phyloP scores from a whole-genome alignment of 306 rosid genomes.

The Oxytropis ochrocephala region DNA sequence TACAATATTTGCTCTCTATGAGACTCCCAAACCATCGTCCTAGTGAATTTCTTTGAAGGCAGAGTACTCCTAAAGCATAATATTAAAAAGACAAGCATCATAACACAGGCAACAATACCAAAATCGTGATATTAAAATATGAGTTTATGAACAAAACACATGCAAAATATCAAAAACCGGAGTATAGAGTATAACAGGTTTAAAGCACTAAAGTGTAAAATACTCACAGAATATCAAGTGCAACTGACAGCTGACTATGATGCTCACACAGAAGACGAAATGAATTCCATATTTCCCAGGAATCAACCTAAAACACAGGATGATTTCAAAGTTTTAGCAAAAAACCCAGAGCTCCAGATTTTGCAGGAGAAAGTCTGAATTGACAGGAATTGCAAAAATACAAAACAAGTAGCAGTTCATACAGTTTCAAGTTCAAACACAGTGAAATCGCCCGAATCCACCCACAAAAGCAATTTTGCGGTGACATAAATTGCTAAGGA shows the following conservation, averaged over 20 bases:
- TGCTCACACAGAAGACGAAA: constrained; percentile 37
- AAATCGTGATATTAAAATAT: neutral
- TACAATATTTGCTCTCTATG: constrained; percentile 72
- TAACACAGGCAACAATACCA: neutral
- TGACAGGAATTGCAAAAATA: too few species aligned
- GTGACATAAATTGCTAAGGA: too few species aligned
- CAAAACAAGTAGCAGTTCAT: too few species aligned
- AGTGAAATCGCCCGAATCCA: too few species aligned
- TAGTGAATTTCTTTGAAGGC: constrained; percentile 61
- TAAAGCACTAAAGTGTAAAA: too few species aligned
- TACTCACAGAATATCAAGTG: constrained; percentile 77
- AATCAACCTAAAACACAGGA: constrained; percentile 54
- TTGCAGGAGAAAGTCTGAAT: too few species aligned
- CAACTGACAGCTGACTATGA: constrained; percentile 42
- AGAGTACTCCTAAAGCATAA: constrained; percentile 24
- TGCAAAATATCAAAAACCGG: neutral
- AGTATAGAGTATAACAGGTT: neutral
- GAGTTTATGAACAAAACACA: neutral
- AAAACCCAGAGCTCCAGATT: too few species aligned
- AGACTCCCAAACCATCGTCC: constrained; percentile 97
- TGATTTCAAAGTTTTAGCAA: too few species aligned
- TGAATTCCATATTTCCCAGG: constrained; percentile 46
- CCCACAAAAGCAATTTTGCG: too few species aligned
- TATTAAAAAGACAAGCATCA: neutral
- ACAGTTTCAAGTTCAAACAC: too few species aligned